Conservation (phyloP, 257 asterid species). For the Solanum lignicaule region DNA sequence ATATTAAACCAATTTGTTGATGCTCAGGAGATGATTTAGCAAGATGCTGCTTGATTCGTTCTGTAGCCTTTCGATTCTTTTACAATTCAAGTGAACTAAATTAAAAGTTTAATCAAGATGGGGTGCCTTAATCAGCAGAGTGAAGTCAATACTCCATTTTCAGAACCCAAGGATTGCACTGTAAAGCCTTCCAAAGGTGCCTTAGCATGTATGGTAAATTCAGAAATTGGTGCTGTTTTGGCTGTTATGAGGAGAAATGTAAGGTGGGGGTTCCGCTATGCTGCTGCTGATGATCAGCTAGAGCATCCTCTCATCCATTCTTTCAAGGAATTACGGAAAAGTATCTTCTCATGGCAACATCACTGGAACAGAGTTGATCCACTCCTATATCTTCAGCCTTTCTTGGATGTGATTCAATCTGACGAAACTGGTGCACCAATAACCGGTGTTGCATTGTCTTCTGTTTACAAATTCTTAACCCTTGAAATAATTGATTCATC, state of each 20-base stretch:
- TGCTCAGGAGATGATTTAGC: not conserved
- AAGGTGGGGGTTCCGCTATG: constrained; percentile 1
- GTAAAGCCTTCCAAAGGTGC: not conserved
- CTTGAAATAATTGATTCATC: constrained; percentile 6
- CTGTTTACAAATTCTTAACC: constrained; percentile 5
- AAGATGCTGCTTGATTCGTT: not conserved
- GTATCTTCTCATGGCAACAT: constrained; percentile 1
- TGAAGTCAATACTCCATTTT: not conserved
- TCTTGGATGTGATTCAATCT: constrained; percentile 9
- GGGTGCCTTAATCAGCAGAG: constrained; percentile 1
- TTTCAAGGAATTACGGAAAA: not conserved
- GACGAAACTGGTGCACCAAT: constrained; percentile 9
- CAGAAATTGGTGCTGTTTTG: constrained; percentile 7
- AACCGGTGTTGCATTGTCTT: constrained; percentile 5
- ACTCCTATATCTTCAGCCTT: not conserved
- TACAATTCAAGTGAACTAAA: not conserved
- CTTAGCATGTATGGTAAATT: constrained; percentile 4
- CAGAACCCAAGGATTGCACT: not conserved
- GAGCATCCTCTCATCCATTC: constrained; percentile 7
- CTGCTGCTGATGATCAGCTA: not conserved
- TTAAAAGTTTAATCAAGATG: not conserved
- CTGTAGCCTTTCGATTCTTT: not conserved
- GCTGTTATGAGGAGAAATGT: constrained; percentile 8
- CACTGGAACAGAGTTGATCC: constrained; percentile 1
- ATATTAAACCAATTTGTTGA: not conserved